Evolutionary conservation across 2,329 filamentous ascomycete species (phyloP).

Genomic region (Nothomitra cinnamomea): DNA sequence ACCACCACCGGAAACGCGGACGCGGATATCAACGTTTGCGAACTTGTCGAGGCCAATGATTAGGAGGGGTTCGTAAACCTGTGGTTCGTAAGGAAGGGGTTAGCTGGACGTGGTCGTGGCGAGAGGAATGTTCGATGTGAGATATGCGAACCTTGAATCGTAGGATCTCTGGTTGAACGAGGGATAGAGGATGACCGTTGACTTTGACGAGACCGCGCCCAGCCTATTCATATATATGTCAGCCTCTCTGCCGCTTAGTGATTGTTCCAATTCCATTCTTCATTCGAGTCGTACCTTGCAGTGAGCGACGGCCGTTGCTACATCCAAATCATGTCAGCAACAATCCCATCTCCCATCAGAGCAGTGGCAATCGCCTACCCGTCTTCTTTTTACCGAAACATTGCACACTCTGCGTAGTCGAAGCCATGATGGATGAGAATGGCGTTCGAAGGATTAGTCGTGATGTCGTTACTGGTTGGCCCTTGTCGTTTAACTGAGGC

Average conservation of each 20-base stretch:
- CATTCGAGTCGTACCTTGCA: constrained; percentile 55
- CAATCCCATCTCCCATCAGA: constrained; percentile 1
- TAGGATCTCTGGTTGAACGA: constrained; percentile 91
- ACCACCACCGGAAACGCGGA: constrained; percentile 91
- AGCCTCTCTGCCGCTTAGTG: background rate
- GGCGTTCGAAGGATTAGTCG: constrained; percentile 7
- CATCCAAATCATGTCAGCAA: constrained; percentile 21
- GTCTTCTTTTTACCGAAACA: constrained; percentile 99
- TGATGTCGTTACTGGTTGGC: background rate
- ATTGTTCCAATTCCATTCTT: background rate
- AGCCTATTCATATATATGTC: constrained; percentile 27
- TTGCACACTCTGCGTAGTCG: constrained; percentile 61
- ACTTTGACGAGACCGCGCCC: constrained; percentile 92
- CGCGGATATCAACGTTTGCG: constrained; percentile 89
- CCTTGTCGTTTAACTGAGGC: constrained; percentile 5
- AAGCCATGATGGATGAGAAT: constrained; percentile 47
- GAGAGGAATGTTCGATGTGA: background rate
- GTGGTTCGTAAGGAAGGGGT: constrained; percentile 9
- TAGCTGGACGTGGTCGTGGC: background rate
- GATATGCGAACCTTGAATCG: constrained; percentile 66
- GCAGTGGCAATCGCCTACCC: constrained; percentile 22
- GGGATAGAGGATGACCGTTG: constrained; percentile 88
- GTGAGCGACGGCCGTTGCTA: constrained; percentile 75
- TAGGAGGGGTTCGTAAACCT: constrained; percentile 97
- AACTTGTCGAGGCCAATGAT: constrained; percentile 97